Base-by-base conservation (phyloP, 1,284 basidiomycete genomes). In the Ceratobasidium sp. region DNA sequence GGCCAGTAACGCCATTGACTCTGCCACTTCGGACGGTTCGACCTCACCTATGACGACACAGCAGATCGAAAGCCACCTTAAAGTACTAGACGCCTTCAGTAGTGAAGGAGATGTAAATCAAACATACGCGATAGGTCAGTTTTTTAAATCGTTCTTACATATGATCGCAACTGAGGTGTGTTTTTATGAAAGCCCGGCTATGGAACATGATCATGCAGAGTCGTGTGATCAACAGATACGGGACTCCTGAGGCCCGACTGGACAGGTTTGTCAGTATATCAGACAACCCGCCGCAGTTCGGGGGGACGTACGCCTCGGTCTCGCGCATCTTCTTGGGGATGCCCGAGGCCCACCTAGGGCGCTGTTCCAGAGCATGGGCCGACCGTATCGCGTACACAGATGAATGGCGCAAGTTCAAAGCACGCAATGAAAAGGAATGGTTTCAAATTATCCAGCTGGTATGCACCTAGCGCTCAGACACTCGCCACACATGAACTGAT, bases 321-420 rank as follows among this genome's bases (percentile, higher is more conserved):
- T n/a, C 55, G 13, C 32, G 38, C 30, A 28, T 70, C 5, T 58
- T 58, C 54, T 28, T 70, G 9, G 28, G 26, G 14, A 13, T 11
- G 21, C 67, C 67, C 3, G 14, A 32, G n/a, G 55, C 55, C 23
- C 67, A 70, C 30, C 32, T 70, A n/a, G 44, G 30, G 9, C 67
- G 67, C 32, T 70, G 67, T 54, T 32, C 67, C 26, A 55, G 67
- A 21, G 67, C 67, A 8, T 70, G 67, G 67, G 67, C 67, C 30
- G 67, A 70, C 32, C 14, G 67, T 11, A 70, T 70, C 14, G 67
- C 55, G 6, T 70, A 70, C 30, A 49, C 55, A 2, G 41, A 59
- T 21, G 67, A 70, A 28, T 70, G 67, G 67, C 26, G 67, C 5
- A 47, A 35, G 44, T 50, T 70, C 44, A 58, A 49, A 49, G 26